These are phyloP conservation scores for Simmondsia chinensis DNA, from an alignment of 148 eudicot genomes.

Conservation along the genomic window DNA sequence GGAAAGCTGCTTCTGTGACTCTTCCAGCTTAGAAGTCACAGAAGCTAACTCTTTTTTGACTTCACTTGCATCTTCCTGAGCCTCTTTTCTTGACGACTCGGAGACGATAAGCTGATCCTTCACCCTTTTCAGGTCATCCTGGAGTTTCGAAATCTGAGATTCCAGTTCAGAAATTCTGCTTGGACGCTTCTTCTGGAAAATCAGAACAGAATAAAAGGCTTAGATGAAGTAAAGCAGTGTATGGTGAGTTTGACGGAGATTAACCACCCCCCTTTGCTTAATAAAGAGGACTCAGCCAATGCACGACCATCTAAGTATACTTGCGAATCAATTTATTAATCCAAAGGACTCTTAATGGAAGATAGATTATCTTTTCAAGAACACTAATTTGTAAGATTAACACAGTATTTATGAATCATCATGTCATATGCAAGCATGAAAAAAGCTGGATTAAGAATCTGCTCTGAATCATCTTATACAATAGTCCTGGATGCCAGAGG, in stretches of 20 bases:
- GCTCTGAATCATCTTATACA: too few species aligned
- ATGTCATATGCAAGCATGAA: too few species aligned
- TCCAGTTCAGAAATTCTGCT: slow-evolving; percentile 63
- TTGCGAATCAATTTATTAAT: too few species aligned
- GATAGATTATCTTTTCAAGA: too few species aligned
- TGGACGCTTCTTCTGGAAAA: slow-evolving; percentile 49
- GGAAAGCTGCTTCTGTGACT: slow-evolving; percentile 43
- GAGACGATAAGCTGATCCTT: slow-evolving; percentile 54
- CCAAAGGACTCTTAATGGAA: too few species aligned
- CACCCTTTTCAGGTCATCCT: slow-evolving; percentile 54
- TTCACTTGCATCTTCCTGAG: slow-evolving; percentile 51
- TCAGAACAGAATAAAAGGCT: neutral
- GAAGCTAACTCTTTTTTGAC: slow-evolving; percentile 45
- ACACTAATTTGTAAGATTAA: too few species aligned
- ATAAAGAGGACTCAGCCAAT: too few species aligned
- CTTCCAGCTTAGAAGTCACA: slow-evolving; percentile 50
- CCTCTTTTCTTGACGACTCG: slow-evolving; percentile 51
- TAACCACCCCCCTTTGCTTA: neutral
- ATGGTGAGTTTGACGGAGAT: neutral
- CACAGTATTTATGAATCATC: too few species aligned
- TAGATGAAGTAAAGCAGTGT: neutral
- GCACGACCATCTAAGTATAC: too few species aligned
- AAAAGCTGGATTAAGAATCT: too few species aligned
- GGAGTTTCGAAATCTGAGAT: slow-evolving; percentile 70
- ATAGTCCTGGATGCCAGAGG: too few species aligned